A percentile compares a stretch with the other conserved stretches of the same genome.
Conservation (phyloP, 176 grass and related monocot genomes). For the Thinopyrum elongatum region DNA sequence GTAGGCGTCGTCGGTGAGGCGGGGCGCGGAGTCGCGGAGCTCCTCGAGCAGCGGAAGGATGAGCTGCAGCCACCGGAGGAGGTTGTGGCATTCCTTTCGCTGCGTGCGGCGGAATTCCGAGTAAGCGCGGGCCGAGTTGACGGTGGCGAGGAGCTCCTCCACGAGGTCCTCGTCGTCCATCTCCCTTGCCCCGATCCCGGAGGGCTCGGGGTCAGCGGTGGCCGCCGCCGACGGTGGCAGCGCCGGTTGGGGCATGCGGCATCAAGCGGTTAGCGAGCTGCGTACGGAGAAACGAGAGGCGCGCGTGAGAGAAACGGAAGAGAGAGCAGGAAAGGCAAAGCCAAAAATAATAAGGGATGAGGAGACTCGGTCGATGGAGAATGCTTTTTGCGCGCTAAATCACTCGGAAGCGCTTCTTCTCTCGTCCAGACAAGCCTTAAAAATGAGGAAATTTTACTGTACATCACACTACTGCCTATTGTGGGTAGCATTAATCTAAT, state of each 20-base stretch:
- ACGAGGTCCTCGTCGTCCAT: conserved; percentile 68
- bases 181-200: conserved; percentile 25
- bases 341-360: neutral
- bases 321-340: neutral
- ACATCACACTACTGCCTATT: too few species aligned
- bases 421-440: neutral
- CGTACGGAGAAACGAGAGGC: neutral
- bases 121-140: conserved; percentile 57
- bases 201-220: conserved; percentile 29
- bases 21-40: conserved; percentile 41
- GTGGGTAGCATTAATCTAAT: too few species aligned
- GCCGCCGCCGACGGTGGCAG: conserved; percentile 1
- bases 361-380: neutral
- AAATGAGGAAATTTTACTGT: neutral
- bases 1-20: conserved; percentile 50
- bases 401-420: neutral
- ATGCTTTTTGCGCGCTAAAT: conserved; percentile 12
- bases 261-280: conserved; percentile 16
- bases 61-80: conserved; percentile 73
- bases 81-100: conserved; percentile 58
- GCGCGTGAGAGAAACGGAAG: neutral
- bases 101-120: conserved; percentile 52
- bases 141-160: conserved; percentile 43
- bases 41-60: conserved; percentile 70
- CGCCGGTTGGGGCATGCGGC: conserved; percentile 45